Percentiles rank a stretch among this genome's conserved stretches.
Conservation (phyloP, 176 grass and related monocot genomes). For the Oryza glaberrima region DNA sequence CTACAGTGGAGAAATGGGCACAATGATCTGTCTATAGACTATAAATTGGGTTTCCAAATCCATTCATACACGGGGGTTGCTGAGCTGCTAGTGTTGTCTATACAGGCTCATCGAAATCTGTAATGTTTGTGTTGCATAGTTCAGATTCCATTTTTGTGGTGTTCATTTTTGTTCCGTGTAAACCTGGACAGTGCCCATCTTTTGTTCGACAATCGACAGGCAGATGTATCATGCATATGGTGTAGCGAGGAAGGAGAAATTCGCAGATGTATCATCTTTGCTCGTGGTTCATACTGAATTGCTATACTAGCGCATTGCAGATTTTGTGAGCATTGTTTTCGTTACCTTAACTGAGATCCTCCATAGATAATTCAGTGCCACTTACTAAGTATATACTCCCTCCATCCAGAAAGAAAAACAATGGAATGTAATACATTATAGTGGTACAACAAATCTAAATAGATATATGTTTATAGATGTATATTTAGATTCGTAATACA, state of each 20-base stretch:
- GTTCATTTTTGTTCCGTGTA: constrained; percentile 12
- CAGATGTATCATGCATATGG: constrained; percentile 28
- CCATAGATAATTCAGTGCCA: neutral
- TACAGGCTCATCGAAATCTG: constrained; percentile 20
- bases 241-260: constrained; percentile 12
- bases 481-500: no score
- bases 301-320: neutral
- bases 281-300: neutral
- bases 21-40: neutral
- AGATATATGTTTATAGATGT: no score
- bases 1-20: neutral
- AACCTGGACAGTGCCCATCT: neutral
- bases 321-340: neutral
- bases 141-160: constrained; percentile 13
- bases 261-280: neutral
- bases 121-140: constrained; percentile 41
- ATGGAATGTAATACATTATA: no score
- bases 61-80: constrained; percentile 4
- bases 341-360: neutral
- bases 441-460: no score
- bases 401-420: no score
- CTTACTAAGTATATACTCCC: neutral
- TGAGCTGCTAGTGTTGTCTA: neutral
- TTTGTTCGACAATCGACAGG: constrained; percentile 4
- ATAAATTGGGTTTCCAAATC: neutral